Evolutionary conservation across 192 early-diverging fungal genomes (phyloP), one percentile per base, ranked within the genome.

Genomic region (Chytriomyces sp.): DNA sequence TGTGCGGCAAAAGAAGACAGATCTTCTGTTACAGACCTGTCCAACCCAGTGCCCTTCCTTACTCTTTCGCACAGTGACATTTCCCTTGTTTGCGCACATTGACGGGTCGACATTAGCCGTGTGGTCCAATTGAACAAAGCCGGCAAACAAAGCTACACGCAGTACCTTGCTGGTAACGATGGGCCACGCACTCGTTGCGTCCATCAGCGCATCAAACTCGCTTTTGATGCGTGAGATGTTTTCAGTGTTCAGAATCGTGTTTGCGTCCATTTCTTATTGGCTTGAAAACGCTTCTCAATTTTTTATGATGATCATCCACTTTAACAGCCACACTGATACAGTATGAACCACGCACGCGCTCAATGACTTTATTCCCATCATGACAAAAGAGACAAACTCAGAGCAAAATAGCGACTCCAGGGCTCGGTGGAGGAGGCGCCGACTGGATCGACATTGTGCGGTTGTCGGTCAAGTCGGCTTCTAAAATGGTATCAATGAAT

Each of bases 401-500:
- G 35, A 35, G 35, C 35, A 35, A 35, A 35, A 35, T 35, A 35
- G 35, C 35, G 35, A 35, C 35, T 35, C 35, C 35, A 35, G 35
- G 35, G 35, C 35, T 35, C 35, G 35, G 35, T 35, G 35, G 35
- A 35, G 35, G 35, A 35, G 35, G 35, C 35, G 35, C 35, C 35
- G 35, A 4, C 35, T 35, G 35, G 35, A 35, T 35, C 35, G 35
- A 35, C 35, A 35, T 35, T 35, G 35, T 4, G 35, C 35, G 35
- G 35, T 35, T 35, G 35, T 35, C 35, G 0, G 35, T 35, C 35
- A 83, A 72, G 13, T 83, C 82, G 35, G 64, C 46, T 59, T 91
- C 85, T 50, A 97, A 81, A 74, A 94, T 67, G 0, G 84, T 85
- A 75, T 95, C 93, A 76, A 97, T 92, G 81, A 91, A 93, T 26